Conservation (phyloP, 768 basidiomycete species). For the Naganishia antarctica region DNA sequence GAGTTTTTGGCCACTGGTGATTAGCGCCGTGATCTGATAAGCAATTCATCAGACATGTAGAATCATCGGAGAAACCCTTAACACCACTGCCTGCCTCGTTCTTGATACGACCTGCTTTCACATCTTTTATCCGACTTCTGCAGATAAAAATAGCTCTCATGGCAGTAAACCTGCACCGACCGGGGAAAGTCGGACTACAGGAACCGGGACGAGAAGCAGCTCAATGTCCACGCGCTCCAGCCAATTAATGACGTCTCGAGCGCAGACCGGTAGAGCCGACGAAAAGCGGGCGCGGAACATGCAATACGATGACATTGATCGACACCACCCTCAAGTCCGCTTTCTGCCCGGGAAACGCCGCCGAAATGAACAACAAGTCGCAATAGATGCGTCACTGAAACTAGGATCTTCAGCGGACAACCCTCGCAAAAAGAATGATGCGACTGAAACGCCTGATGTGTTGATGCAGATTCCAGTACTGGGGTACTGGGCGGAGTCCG, state of each 20-base stretch:
- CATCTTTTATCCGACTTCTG: slow-evolving; percentile 39
- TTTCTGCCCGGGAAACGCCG: slow-evolving; percentile 23
- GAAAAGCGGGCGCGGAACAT: slow-evolving; percentile 8
- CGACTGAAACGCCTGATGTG: not conserved
- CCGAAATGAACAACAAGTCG: not conserved
- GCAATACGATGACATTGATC: slow-evolving; percentile 13
- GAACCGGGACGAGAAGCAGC: slow-evolving; percentile 3
- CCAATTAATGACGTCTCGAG: slow-evolving; percentile 8
- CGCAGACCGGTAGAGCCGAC: slow-evolving; percentile 15
- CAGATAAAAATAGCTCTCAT: slow-evolving; percentile 13
- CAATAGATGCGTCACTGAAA: slow-evolving; percentile 8
- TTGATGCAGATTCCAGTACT: slow-evolving; percentile 39
- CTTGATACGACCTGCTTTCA: slow-evolving; percentile 46
- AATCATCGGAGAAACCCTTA: slow-evolving; percentile 39
- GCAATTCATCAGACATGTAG: slow-evolving; percentile 39
- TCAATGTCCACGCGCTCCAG: slow-evolving; percentile 6
- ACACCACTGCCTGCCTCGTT: slow-evolving; percentile 42
- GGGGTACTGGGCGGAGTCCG: slow-evolving; percentile 35
- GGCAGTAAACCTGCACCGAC: not conserved
- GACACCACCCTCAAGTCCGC: slow-evolving; percentile 18
- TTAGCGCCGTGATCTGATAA: not conserved
- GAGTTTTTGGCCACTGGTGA: not conserved
- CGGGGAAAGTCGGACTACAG: not conserved
- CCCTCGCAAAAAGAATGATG: not conserved
- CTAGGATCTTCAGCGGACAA: slow-evolving; percentile 2